phyloP scores from a whole-genome alignment of 108 stramenopile genomes.

The Craspedostauros australis region DNA sequence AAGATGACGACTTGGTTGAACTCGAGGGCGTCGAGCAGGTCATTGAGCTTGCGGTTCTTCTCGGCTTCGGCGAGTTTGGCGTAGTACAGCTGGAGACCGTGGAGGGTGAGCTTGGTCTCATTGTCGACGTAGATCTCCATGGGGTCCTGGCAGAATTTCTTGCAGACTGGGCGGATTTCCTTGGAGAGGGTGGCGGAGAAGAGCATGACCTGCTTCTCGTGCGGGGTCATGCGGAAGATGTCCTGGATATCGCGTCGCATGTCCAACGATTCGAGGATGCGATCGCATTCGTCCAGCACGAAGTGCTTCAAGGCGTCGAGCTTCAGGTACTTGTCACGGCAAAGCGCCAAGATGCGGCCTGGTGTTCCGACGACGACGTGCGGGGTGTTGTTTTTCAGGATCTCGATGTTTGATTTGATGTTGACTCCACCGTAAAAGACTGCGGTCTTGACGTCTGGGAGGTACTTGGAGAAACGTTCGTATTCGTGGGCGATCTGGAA shows the following conservation, averaged over 20 bases:
- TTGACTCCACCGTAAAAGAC: slow-evolving; percentile 98
- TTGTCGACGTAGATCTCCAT: slow-evolving; percentile 99
- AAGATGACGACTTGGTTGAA: slow-evolving; percentile 99
- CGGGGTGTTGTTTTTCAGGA: slow-evolving; percentile 91
- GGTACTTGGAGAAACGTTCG: slow-evolving; percentile 98
- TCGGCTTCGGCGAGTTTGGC: slow-evolving; percentile 94
- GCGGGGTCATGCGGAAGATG: slow-evolving; percentile 98
- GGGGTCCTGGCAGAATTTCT: slow-evolving; percentile 98
- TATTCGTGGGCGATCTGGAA: slow-evolving; percentile 99
- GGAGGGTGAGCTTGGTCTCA: slow-evolving; percentile 98
- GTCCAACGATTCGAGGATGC: slow-evolving; percentile 92
- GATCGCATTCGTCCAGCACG: slow-evolving; percentile 99
- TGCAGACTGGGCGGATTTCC: slow-evolving; percentile 98
- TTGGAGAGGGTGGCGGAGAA: slow-evolving; percentile 96
- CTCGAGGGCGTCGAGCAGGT: slow-evolving; percentile 96
- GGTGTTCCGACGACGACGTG: slow-evolving; percentile 99
- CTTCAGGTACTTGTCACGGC: slow-evolving; percentile 88
- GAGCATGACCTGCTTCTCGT: slow-evolving; percentile 99
- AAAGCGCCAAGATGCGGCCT: slow-evolving; percentile 91
- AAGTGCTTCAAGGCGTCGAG: slow-evolving; percentile 96
- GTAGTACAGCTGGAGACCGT: slow-evolving; percentile 99
- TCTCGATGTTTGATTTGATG: slow-evolving; percentile 79
- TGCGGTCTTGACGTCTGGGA: slow-evolving; percentile 94
- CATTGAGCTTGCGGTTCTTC: slow-evolving; percentile 99
- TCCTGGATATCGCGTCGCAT: slow-evolving; percentile 98